Conservation (phyloP, 139 green algal species). For the Asterochloris erici region DNA sequence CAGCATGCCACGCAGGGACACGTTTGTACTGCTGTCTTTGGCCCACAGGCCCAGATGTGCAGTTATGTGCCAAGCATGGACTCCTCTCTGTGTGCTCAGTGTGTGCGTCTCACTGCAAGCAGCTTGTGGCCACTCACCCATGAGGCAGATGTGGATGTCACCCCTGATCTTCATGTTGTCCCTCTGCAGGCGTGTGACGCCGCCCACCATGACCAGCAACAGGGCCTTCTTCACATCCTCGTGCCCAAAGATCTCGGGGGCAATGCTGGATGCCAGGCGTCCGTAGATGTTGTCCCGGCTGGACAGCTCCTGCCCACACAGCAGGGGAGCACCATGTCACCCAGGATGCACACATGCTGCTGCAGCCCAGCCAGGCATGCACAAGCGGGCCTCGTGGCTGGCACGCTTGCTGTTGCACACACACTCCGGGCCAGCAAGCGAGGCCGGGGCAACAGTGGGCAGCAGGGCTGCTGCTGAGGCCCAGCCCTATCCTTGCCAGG, state of each 20-base stretch:
- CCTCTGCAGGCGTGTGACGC: constrained; percentile 58
- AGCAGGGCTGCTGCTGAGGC: no score
- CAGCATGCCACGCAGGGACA: background rate
- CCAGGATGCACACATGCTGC: no score
- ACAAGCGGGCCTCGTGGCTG: no score
- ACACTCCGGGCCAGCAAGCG: no score
- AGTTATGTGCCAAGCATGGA: no score
- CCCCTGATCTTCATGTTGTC: constrained; percentile 97
- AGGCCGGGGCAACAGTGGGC: no score
- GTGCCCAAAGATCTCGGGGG: constrained; percentile 92
- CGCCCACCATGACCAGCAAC: constrained; percentile 95
- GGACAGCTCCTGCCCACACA: constrained; percentile 29
- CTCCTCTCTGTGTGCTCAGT: no score
- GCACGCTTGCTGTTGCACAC: no score
- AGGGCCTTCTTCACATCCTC: constrained; percentile 96
- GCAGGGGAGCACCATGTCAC: background rate
- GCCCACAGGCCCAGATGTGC: no score
- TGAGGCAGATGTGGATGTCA: constrained; percentile 97
- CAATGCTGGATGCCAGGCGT: constrained; percentile 74
- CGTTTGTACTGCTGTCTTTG: background rate
- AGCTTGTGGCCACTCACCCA: constrained; percentile 53
- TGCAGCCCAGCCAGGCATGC: no score
- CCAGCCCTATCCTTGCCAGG: no score
- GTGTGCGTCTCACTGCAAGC: no score
- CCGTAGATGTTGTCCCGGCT: constrained; percentile 73